phyloP scores from a whole-genome alignment of 495 filamentous ascomycete genomes.

The Aspergillus coremiiformis region DNA sequence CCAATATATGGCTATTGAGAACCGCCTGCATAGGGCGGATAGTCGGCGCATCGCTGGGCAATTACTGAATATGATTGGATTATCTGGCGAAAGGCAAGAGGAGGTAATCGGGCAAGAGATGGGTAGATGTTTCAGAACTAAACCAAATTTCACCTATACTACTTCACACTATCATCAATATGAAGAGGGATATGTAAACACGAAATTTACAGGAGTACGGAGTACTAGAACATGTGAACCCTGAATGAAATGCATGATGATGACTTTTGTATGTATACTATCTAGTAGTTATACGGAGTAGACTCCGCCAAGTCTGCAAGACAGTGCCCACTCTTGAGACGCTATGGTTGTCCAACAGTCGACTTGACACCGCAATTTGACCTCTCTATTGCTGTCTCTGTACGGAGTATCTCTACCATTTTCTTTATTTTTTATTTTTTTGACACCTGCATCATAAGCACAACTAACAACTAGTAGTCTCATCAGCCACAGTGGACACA shows the following conservation, averaged over 20 bases:
- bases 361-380: not conserved
- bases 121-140: not conserved
- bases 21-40: conserved; percentile 6
- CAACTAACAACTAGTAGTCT: not conserved
- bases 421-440: not conserved
- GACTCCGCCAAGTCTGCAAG: not conserved
- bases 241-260: not conserved
- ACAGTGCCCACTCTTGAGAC: not conserved
- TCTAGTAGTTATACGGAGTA: too few species aligned
- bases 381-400: not conserved
- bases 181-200: not conserved
- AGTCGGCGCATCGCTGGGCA: not conserved
- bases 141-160: not conserved
- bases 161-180: not conserved
- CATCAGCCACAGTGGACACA: not conserved
- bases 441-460: too few species aligned
- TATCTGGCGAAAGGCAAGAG: not conserved
- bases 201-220: not conserved
- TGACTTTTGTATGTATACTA: not conserved
- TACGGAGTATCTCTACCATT: not conserved
- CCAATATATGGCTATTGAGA: conserved; percentile 1
- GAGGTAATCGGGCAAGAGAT: not conserved
- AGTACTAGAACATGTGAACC: not conserved
- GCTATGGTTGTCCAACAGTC: not conserved
- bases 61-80: not conserved